These are phyloP conservation scores for Thraustotheca clavata DNA, from an alignment of 352 stramenopile genomes.

Conservation along the genomic window DNA sequence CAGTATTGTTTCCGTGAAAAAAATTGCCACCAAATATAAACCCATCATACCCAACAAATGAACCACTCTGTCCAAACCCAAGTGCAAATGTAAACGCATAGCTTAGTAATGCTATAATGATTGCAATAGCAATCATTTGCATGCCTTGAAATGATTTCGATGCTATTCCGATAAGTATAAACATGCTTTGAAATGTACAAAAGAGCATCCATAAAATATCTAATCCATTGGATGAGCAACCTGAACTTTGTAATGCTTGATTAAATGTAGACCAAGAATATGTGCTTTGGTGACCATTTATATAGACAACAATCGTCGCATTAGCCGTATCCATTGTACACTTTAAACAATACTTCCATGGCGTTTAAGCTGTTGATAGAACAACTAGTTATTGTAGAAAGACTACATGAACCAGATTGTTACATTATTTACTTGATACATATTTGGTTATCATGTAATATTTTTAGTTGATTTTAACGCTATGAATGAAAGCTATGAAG, in stretches of 20 bases:
- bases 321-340: not conserved
- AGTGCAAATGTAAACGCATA: conserved; percentile 11
- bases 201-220: conserved; percentile 13
- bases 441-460: too few relatives aligned
- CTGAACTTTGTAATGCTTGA: not conserved
- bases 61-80: not conserved
- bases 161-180: not conserved
- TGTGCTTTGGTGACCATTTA: not conserved
- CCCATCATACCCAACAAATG: not conserved
- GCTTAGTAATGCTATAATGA: not conserved
- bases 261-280: conserved; percentile 16
- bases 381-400: too few relatives aligned
- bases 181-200: conserved; percentile 6
- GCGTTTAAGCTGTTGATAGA: too few relatives aligned
- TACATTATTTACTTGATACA: too few relatives aligned
- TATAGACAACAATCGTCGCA: not conserved
- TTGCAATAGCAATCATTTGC: not conserved
- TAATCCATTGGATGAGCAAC: not conserved
- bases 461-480: too few relatives aligned
- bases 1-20: not conserved
- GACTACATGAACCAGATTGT: too few relatives aligned
- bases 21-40: not conserved
- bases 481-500: too few relatives aligned
- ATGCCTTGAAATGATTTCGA: not conserved
- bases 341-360: too few relatives aligned